These are phyloP conservation scores for Rosa hybrid DNA, from an alignment of 331 rosid species.

Conservation along the genomic window DNA sequence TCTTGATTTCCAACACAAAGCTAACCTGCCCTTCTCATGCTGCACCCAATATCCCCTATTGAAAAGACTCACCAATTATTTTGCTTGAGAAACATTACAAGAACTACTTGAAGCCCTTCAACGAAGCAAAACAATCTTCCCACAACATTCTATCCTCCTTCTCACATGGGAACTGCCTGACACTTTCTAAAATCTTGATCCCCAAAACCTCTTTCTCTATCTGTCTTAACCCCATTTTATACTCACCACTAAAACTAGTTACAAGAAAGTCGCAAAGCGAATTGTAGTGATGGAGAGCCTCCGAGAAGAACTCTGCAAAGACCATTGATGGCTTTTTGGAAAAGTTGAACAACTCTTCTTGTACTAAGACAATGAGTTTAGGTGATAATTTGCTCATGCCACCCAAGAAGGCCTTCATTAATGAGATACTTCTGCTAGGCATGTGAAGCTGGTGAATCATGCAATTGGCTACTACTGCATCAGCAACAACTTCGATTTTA, in stretches of 20 bases:
- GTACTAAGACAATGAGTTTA: conserved; percentile 51
- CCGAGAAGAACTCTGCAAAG: conserved; percentile 69
- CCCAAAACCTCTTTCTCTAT: conserved; percentile 60
- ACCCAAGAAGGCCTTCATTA: conserved; percentile 33
- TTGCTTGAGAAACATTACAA: background rate
- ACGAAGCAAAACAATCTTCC: conserved; percentile 41
- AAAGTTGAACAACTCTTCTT: conserved; percentile 61
- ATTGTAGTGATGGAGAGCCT: conserved; percentile 67
- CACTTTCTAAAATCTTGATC: conserved; percentile 47
- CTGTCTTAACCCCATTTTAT: conserved; percentile 35
- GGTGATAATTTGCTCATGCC: conserved; percentile 56
- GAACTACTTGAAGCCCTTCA: conserved; percentile 15
- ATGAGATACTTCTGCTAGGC: background rate
- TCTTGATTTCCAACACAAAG: conserved; percentile 1
- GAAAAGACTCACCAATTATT: background rate
- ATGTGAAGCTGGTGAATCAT: conserved; percentile 4
- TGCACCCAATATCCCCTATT: background rate
- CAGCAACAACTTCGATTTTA: background rate
- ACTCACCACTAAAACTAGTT: conserved; percentile 29
- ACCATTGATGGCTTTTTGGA: conserved; percentile 49
- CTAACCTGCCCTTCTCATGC: conserved; percentile 1
- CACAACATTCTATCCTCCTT: conserved; percentile 36
- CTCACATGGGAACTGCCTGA: conserved; percentile 43
- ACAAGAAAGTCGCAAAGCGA: conserved; percentile 33
- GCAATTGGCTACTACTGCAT: background rate